Base-by-base conservation (phyloP, 179 eudicot species). In the Actinidia polygama region DNA sequence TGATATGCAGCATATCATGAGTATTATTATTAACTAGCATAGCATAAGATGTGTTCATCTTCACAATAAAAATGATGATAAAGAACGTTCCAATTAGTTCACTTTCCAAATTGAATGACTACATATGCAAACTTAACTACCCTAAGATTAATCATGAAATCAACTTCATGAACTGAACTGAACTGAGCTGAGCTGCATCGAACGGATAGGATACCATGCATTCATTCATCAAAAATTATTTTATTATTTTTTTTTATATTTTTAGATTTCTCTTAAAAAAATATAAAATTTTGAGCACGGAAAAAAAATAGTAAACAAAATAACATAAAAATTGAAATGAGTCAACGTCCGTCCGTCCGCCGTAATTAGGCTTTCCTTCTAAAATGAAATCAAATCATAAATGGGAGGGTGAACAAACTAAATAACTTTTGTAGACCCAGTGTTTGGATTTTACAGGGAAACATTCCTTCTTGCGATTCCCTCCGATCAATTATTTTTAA, bases 151-250 rank as follows among this genome's bases (percentile, higher is more conserved):
- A 40, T 40, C 44, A 40, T 70, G 21, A 55, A 21, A 55, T 69
- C 50, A 68, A n/a, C 76, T 53, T 66, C 81, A 67, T n/a, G n/a
- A n/a, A n/a, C n/a, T n/a, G n/a, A n/a, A n/a, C n/a, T n/a, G n/a
- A n/a, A n/a, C n/a, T n/a, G n/a, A n/a, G n/a, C n/a, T 79, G 50
- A 30, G 8, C 72, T 78, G 57, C 58, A 61, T 50, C 69, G 46
- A 23, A 78, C 21, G 55, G 54, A 15, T 40, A 40, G 4, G 70
- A 67, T 67, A 26, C 19, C 49, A 5, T 15, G 19, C 44, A 40
- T 3, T 40, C 44, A 67, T 79, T 79, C 49, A 79, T 79, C 62
- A 51, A 66, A 10, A 15, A 5, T 40, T 47, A 11, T 62, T 67
- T 67, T 18, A 40, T 40, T 40, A n/a, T n/a, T n/a, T n/a, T n/a